Conservation (phyloP, 768 basidiomycete genomes). For the Hygrocybe coccinea region DNA sequence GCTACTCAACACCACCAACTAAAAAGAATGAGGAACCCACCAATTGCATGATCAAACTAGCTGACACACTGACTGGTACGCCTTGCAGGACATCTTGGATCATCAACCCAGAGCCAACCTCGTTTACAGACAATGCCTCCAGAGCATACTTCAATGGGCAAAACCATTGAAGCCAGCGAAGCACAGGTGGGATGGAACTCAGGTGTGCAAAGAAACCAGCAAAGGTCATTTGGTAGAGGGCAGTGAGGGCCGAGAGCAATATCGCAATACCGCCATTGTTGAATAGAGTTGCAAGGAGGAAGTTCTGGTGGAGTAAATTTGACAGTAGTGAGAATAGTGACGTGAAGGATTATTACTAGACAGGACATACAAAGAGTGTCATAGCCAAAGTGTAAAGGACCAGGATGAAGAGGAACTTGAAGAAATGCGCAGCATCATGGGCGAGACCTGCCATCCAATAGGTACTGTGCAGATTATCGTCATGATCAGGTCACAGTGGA, state of each 20-base stretch:
- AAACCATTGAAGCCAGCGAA: slow-evolving; percentile 92
- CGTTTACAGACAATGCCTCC: slow-evolving; percentile 89
- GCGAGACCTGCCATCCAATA: slow-evolving; percentile 96
- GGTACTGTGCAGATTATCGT: slow-evolving; percentile 41
- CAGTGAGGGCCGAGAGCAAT: slow-evolving; percentile 71
- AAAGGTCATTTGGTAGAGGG: slow-evolving; percentile 79
- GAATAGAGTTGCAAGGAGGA: slow-evolving; percentile 81
- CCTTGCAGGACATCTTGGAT: slow-evolving; percentile 76
- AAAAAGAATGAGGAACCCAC: slow-evolving; percentile 40
- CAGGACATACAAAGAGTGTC: slow-evolving; percentile 74
- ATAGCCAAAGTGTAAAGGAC: slow-evolving; percentile 80
- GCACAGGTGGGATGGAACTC: slow-evolving; percentile 75
- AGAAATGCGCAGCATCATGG: slow-evolving; percentile 72
- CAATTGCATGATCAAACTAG: slow-evolving; percentile 78
- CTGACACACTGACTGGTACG: slow-evolving; percentile 77
- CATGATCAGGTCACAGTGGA: slow-evolving; percentile 1
- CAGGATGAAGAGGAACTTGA: slow-evolving; percentile 91
- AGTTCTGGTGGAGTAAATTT: slow-evolving; percentile 54
- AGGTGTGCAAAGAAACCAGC: slow-evolving; percentile 94
- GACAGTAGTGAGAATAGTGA: neutral
- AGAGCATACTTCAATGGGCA: slow-evolving; percentile 77
- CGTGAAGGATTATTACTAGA: slow-evolving; percentile 9
- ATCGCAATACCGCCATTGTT: slow-evolving; percentile 87
- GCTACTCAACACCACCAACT: neutral
- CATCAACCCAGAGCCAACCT: slow-evolving; percentile 83